These are phyloP conservation scores for Pseudocercospora fijiensis DNA, from an alignment of 2,329 filamentous ascomycete genomes.

Conservation along the genomic window DNA sequence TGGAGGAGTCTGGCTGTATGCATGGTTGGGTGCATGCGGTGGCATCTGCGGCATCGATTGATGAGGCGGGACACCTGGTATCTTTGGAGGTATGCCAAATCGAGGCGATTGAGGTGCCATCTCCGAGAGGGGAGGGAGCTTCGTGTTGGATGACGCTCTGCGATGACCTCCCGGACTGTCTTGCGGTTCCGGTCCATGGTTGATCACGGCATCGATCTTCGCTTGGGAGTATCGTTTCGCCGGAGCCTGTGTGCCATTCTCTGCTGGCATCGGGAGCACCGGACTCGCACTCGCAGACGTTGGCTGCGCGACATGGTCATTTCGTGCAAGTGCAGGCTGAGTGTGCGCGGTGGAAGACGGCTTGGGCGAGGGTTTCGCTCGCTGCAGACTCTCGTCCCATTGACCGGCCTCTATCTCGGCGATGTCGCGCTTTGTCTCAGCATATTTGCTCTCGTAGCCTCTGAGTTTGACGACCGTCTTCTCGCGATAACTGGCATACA, in stretches of 20 bases:
- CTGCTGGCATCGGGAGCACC: constrained; percentile 13
- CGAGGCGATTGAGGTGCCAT: constrained; percentile 39
- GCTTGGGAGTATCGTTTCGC: constrained; percentile 34
- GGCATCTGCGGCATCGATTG: constrained; percentile 30
- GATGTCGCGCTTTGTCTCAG: constrained; percentile 64
- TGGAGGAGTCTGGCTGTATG: constrained; percentile 39
- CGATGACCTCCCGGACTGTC: constrained; percentile 24
- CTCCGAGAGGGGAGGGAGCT: constrained; percentile 38
- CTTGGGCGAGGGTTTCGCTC: constrained; percentile 27
- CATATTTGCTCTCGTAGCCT: constrained; percentile 68
- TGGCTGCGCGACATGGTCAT: constrained; percentile 16
- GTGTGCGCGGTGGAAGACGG: constrained; percentile 29
- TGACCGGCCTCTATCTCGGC: constrained; percentile 63
- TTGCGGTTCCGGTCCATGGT: constrained; percentile 40
- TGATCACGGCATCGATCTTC: constrained; percentile 41
- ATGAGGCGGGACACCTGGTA: constrained; percentile 23
- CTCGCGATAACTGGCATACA: constrained; percentile 74
- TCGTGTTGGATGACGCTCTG: constrained; percentile 34
- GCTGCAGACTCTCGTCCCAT: constrained; percentile 48
- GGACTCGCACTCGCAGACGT: constrained; percentile 24
- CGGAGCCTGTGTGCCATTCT: constrained; percentile 16
- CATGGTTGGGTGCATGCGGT: constrained; percentile 26
- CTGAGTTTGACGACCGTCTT: constrained; percentile 68
- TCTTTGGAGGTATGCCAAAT: constrained; percentile 31
- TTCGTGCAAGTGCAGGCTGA: constrained; percentile 19